Evolutionary conservation across 805 yeast species (phyloP), one percentile per base, ranked within the genome.

Genomic region (Metschnikowia kofuensis): DNA sequence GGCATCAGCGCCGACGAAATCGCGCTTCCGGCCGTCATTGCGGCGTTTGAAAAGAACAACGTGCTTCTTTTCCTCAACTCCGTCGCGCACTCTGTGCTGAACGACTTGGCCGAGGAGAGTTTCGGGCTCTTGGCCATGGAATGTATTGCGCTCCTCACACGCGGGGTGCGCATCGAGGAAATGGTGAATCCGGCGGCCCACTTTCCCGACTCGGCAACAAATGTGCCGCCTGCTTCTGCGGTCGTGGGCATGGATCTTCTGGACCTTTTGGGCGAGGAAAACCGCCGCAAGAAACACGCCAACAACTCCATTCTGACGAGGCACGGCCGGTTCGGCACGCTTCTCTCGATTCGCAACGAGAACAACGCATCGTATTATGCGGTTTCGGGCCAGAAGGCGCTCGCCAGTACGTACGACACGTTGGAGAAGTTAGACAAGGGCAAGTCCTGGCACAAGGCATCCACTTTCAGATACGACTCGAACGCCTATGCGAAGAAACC

Each of bases 301-400:
- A 70, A 73, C 29, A 78, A 76, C 63, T 67, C 74, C 45, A 71
- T 83, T 1, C 78, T 87, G 1, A 76, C 89, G 0, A 77, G 99
- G 41, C 99, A 92, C 62, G 91, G 94, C 2, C 76, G 96, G 45
- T 92, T 92, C 70, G 99, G 99, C 0, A 84, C 97, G 0, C 70
- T 91, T 53, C 66, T 90, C 10, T 84, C 96, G 1, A 74, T 92
- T 30, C 82, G 84, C 51, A 79, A 85, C 15, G 40, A 56, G 0
- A 75, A 77, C 26, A 83, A 83, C 45, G 73, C 82, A 29, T 72
- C 87, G 29, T 65, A 87, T 15, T 79, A 88, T 6, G 77, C 89
- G 1, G 77, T 94, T 2, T 72, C 77, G 3, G 94, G 96, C 2
- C 91, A 87, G 55, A 78, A 79, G 29, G 89, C 84, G 3, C 58